Percentiles rank a stretch among this genome's conserved stretches.
Conservation (phyloP, 192 early-diverging fungal genomes). For the Spizellomyces punctatus region DNA sequence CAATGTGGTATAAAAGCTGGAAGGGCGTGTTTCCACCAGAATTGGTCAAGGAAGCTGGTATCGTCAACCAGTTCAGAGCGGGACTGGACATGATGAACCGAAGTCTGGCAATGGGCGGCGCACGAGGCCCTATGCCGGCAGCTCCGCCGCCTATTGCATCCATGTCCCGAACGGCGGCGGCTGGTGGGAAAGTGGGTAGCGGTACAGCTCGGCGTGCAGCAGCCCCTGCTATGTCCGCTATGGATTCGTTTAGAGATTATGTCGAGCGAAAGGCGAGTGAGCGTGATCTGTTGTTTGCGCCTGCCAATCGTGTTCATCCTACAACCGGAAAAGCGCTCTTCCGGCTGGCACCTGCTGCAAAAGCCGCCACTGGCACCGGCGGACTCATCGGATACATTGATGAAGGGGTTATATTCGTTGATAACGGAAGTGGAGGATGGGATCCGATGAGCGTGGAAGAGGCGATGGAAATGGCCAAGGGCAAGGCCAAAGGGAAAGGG, state of each 20-base stretch:
- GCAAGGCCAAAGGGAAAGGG: too few species aligned
- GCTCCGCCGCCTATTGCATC: conserved; percentile 34
- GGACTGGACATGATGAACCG: conserved; percentile 75
- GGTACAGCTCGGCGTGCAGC: conserved; percentile 12
- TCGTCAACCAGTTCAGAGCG: conserved; percentile 61
- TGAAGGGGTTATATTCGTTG: conserved; percentile 65
- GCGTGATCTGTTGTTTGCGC: conserved; percentile 56
- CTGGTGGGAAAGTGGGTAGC: conserved; percentile 18
- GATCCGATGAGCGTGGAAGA: conserved; percentile 59
- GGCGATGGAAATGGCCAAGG: conserved; percentile 31
- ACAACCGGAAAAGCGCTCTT: conserved; percentile 59
- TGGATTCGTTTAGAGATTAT: conserved; percentile 58
- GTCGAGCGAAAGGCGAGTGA: conserved; percentile 59
- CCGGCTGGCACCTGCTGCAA: conserved; percentile 46
- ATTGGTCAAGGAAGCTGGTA: conserved; percentile 42
- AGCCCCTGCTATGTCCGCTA: conserved; percentile 33
- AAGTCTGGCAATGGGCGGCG: conserved; percentile 30
- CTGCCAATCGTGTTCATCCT: conserved; percentile 50
- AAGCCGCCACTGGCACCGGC: conserved; percentile 41
- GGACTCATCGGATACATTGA: conserved; percentile 63
- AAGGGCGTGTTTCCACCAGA: conserved; percentile 55
- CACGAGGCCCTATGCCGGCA: conserved; percentile 34
- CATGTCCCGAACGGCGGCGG: conserved; percentile 20
- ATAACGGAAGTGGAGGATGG: conserved; percentile 54
- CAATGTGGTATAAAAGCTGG: conserved; percentile 73